Base-by-base conservation (phyloP, 2,329 filamentous ascomycete species). In the Alternaria solani region DNA sequence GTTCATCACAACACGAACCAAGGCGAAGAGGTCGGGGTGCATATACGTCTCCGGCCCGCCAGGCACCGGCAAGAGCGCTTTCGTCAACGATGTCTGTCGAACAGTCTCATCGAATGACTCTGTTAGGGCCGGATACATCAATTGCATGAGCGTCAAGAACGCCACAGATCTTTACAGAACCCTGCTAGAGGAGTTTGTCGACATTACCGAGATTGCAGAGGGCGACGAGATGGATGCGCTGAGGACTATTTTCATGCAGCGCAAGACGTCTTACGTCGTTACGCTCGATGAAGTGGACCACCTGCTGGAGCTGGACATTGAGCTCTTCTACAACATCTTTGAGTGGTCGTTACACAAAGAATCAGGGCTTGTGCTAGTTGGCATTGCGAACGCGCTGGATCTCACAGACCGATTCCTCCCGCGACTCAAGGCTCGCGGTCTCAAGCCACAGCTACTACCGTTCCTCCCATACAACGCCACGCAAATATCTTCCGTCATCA, bases 201-300 rank as follows among this genome's bases (percentile, higher is more conserved):
- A 89, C 56, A 83, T 85, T 32, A 78, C 81, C 18, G 86, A 89
- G 41, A 77, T 88, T 36, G 80, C 85, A 9, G 90, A 91, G 68
- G 86, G 86, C 61, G 87, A 91, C 49, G 89, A 91, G 34, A 86
- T 89, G 55, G 84, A 87, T 6, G 84, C 86, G 36, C 80, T 98
- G 42, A 89, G 91, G 73, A 84, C 84, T 32, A 84, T 93, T 56
- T 94, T 98, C 73, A 80, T 90, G 47, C 84, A 88, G 84, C 77
- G 84, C 18, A 75, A 78, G 38, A 75, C 77, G 39, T 86, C 91
- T 12, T 96, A 91, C 73, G 78, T 98, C n/a, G 88, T 99, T 30
- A 91, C 93, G 1, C 83, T 99, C 59, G 95, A 99, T 73, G 95
- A 99, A 80, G 94, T 99, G 61, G 95, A 99, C 73, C 92, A 96